These are phyloP conservation scores for Jatropha multifida DNA, from an alignment of 441 rosid genomes.

Conservation along the genomic window DNA sequence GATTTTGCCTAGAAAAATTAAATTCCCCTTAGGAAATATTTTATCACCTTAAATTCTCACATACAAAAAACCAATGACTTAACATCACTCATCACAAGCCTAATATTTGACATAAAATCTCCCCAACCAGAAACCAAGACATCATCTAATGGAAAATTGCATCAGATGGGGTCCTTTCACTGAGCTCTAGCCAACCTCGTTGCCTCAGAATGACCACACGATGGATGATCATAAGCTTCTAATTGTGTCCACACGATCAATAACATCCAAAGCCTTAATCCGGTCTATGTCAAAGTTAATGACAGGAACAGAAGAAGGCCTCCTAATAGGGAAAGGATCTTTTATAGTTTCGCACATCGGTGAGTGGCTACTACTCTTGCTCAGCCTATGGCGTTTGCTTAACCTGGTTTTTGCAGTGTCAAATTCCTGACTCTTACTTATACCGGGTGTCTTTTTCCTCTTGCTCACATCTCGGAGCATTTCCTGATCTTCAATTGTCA, in stretches of 20 bases:
- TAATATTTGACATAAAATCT: background rate
- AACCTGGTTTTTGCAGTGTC: slow-evolving; percentile 58
- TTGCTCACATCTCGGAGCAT: slow-evolving; percentile 89
- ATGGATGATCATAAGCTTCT: slow-evolving; percentile 40
- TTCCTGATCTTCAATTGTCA: slow-evolving; percentile 81
- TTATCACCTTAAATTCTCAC: slow-evolving; percentile 25
- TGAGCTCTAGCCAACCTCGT: no score
- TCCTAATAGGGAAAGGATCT: slow-evolving; percentile 64
- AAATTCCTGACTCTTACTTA: slow-evolving; percentile 95
- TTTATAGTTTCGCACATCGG: slow-evolving; percentile 57
- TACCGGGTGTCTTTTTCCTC: slow-evolving; percentile 81
- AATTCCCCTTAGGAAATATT: slow-evolving; percentile 17
- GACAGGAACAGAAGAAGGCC: slow-evolving; percentile 72
- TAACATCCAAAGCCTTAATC: slow-evolving; percentile 79
- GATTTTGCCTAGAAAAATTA: slow-evolving; percentile 21
- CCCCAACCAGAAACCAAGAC: slow-evolving; percentile 7
- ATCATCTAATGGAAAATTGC: slow-evolving; percentile 14
- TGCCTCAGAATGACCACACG: background rate
- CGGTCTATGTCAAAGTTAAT: slow-evolving; percentile 74
- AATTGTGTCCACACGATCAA: slow-evolving; percentile 86
- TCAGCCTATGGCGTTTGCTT: slow-evolving; percentile 73
- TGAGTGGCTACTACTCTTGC: slow-evolving; percentile 93
- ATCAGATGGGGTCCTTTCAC: slow-evolving; percentile 7
- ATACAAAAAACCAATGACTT: slow-evolving; percentile 18
- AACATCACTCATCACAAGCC: slow-evolving; percentile 13